These are phyloP conservation scores for Iris macrosiphon DNA, from an alignment of 106 monocot genomes.

Conservation along the genomic window DNA sequence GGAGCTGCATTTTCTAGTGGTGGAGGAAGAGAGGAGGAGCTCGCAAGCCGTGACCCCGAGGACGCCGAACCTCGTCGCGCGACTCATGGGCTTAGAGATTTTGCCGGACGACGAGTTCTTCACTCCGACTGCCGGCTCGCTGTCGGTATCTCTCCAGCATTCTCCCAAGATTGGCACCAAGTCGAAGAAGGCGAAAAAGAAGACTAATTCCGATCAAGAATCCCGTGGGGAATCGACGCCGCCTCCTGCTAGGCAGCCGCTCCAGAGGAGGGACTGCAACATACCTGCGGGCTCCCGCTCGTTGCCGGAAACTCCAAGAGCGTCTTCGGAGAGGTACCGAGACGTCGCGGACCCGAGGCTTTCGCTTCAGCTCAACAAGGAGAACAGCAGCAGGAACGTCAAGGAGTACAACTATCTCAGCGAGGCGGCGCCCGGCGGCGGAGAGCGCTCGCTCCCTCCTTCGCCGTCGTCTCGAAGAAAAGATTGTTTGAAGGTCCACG, in stretches of 20 bases:
- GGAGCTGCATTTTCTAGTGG: too few relatives aligned
- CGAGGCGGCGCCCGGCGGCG: neutral
- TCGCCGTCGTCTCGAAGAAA: conserved; percentile 6
- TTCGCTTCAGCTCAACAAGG: conserved; percentile 42
- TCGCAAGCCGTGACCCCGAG: conserved; percentile 30
- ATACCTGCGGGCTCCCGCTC: conserved; percentile 22
- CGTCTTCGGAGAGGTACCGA: conserved; percentile 37
- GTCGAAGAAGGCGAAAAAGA: conserved; percentile 20
- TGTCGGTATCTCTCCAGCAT: neutral
- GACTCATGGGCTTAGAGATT: conserved; percentile 57
- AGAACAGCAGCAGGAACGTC: conserved; percentile 1
- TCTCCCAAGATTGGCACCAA: neutral
- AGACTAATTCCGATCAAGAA: neutral
- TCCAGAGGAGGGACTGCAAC: conserved; percentile 36
- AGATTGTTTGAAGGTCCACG: neutral
- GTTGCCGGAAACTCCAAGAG: conserved; percentile 57
- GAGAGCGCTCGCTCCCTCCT: conserved; percentile 9
- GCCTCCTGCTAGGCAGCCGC: conserved; percentile 28
- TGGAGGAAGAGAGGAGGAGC: conserved; percentile 17
- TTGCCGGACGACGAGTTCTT: conserved; percentile 18
- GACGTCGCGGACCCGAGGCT: conserved; percentile 34
- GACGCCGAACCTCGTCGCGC: conserved; percentile 52
- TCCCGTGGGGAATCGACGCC: neutral
- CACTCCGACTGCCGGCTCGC: neutral
- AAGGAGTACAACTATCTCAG: conserved; percentile 8